Percentiles rank a stretch among this genome's conserved stretches.
phyloP scores from a whole-genome alignment of 164 flowering plant genomes.

The Piper longum region DNA sequence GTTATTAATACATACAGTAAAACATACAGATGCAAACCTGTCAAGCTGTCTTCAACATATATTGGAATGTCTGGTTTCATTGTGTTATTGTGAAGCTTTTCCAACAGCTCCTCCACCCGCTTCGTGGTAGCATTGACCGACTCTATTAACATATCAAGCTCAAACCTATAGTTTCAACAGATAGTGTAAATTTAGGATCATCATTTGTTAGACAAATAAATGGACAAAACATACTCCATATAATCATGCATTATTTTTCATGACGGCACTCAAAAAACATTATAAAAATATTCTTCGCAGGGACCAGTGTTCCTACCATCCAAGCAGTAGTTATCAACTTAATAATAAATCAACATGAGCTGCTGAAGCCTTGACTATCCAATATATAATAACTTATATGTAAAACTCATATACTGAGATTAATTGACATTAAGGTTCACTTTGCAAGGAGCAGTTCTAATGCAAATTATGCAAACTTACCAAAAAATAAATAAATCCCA shows the following conservation, averaged over 20 bases:
- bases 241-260: not conserved
- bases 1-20: not conserved
- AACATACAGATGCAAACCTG: slow-evolving; percentile 31
- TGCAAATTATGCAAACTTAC: too few relatives aligned
- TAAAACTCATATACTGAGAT: too few relatives aligned
- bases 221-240: not conserved
- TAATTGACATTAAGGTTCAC: too few relatives aligned
- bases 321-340: too few relatives aligned
- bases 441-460: too few relatives aligned
- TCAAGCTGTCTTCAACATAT: slow-evolving; percentile 56
- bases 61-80: slow-evolving; percentile 41
- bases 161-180: slow-evolving; percentile 46
- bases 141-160: slow-evolving; percentile 90
- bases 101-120: slow-evolving; percentile 77
- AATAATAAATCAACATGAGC: too few relatives aligned
- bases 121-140: slow-evolving; percentile 67
- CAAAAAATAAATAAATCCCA: too few relatives aligned
- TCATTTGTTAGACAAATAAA: not conserved
- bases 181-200: not conserved
- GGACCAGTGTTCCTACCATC: too few relatives aligned
- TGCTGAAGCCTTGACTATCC: too few relatives aligned
- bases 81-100: slow-evolving; percentile 41
- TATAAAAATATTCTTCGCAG: too few relatives aligned
- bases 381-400: too few relatives aligned
- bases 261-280: too few relatives aligned